Percentiles rank a stretch among this genome's conserved stretches.
phyloP scores from a whole-genome alignment of 2,329 filamentous ascomycete genomes.

The Paecilomyces niveus region DNA sequence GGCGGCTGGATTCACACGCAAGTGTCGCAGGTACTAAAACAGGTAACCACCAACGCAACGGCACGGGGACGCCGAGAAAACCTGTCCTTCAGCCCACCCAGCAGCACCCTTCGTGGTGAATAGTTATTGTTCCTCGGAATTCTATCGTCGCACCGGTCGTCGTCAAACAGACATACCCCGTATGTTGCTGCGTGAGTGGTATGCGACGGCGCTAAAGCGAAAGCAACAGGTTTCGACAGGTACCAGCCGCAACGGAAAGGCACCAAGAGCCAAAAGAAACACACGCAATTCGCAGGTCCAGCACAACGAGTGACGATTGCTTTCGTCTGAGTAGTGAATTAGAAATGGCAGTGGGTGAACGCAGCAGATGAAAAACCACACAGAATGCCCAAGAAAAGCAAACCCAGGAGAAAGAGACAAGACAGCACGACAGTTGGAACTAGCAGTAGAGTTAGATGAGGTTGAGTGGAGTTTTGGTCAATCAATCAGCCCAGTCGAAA shows the following conservation, averaged over 20 bases:
- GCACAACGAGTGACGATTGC: not conserved
- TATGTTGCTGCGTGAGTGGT: not conserved
- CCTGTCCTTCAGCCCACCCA: not conserved
- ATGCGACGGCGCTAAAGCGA: not conserved
- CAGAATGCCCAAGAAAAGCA: not conserved
- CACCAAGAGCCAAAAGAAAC: not conserved
- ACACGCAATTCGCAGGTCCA: not conserved
- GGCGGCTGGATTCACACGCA: not conserved
- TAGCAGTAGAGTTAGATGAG: not conserved
- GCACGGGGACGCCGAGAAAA: not conserved
- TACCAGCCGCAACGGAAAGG: not conserved
- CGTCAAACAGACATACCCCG: not conserved
- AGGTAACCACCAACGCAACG: not conserved
- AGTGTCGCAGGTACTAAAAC: not conserved
- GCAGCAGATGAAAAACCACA: not conserved
- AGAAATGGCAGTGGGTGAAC: not conserved
- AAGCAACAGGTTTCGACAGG: not conserved
- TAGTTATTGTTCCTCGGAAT: not conserved
- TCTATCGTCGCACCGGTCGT: not conserved
- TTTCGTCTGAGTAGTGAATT: not conserved
- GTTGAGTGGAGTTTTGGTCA: not conserved
- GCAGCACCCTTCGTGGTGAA: not conserved
- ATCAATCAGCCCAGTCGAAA: no score
- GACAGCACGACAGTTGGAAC: not conserved
- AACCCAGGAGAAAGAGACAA: not conserved